Base-by-base conservation (phyloP, 106 monocot species). In the Agapanthus africanus region DNA sequence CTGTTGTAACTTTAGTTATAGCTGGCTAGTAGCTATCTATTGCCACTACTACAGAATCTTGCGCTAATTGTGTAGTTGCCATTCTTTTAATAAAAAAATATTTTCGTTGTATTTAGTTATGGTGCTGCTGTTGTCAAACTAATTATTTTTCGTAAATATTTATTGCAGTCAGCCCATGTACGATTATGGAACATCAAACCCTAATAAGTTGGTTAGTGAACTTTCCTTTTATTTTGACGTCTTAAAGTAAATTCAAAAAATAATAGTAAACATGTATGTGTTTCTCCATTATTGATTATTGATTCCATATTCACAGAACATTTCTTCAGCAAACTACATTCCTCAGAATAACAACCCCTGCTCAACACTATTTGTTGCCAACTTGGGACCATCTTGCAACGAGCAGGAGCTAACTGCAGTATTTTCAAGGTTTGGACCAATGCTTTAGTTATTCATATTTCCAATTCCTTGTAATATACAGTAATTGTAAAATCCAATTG, bases 311-410 rank as follows among this genome's bases (percentile, higher is more conserved):
- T 74, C 54, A 16, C 66, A 74, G 73, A 49, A 26, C 42, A 33
- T 35, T 23, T 39, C 74, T 54, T 66, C 66, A 49, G 11, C 33
- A 74, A 54, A 28, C 56, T 54, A 28, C 30, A 40, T 46, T 66
- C 25, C 51, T 11, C 66, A 74, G 56, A 66, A 66, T 40, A 65
- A 5, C 8, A 65, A 65, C 22, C 72, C 78, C 26, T 84, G 84
- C 28, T 77, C 80, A 36, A 84, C 93, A 60, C 81, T 93, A 63
- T 93, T 88, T 71, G 83, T 93, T 61, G 84, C 93, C 22, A 88
- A 88, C 76, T 73, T 93, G 41, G 83, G 80, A 59, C 79, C 83
- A 63, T 76, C 67, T 36, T 93, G 88, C 69, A 56, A 88, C 10
- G 85, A 93, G 31, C 40, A 80, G 67, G 93, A 93, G 75, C 68